Evolutionary conservation across 306 rosid genomes (phyloP).

Genomic region (Corylus avellana): DNA sequence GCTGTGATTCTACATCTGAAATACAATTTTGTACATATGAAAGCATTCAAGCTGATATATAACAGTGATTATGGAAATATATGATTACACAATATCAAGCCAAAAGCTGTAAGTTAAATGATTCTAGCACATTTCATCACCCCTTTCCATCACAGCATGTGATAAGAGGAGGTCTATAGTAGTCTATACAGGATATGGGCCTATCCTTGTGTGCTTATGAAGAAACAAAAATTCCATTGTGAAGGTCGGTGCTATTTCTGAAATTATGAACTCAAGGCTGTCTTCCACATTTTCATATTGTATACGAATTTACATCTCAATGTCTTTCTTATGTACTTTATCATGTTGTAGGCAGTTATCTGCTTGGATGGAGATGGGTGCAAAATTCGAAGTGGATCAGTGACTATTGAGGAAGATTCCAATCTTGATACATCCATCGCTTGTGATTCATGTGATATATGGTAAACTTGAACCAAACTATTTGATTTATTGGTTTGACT

Average conservation of each 20-base stretch:
- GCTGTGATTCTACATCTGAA: not conserved
- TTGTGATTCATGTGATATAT: conserved; percentile 91
- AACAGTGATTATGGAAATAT: not conserved
- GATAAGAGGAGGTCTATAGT: not conserved
- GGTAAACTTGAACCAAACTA: conserved; percentile 46
- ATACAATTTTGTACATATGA: conserved; percentile 9
- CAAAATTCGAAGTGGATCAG: conserved; percentile 74
- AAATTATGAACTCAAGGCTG: conserved; percentile 5
- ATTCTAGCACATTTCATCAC: not conserved
- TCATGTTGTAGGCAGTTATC: conserved; percentile 82
- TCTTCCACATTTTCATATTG: conserved; percentile 5
- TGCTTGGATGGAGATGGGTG: conserved; percentile 97
- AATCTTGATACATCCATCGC: conserved; percentile 93
- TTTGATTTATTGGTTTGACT: conserved; percentile 23
- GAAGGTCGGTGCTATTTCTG: conserved; percentile 14
- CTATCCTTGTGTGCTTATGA: conserved; percentile 1
- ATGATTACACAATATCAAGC: not conserved
- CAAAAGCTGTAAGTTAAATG: not conserved
- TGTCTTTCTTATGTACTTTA: conserved; percentile 36
- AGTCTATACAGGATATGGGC: not conserved
- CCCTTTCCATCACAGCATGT: not conserved
- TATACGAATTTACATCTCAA: conserved; percentile 23
- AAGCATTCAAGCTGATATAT: not conserved
- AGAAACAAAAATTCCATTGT: conserved; percentile 17
- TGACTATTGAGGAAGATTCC: conserved; percentile 59